phyloP scores from a whole-genome alignment of 306 rosid species.

The Hippophae tibetana region DNA sequence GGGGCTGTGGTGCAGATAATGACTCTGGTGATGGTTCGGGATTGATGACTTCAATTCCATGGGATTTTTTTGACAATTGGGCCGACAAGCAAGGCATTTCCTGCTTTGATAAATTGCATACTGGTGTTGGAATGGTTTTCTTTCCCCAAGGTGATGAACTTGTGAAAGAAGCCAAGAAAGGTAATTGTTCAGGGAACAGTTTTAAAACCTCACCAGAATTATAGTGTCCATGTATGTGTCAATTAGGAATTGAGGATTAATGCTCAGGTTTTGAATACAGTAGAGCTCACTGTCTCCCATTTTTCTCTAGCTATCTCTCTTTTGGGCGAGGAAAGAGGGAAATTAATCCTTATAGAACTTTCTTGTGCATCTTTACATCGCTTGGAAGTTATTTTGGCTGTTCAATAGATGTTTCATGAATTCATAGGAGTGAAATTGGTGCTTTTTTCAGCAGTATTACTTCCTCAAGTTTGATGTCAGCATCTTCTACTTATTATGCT shows the following conservation, averaged over 20 bases:
- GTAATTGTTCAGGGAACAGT: conserved; percentile 30
- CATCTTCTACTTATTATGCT: too few relatives aligned
- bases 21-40: conserved; percentile 99
- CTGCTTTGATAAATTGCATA: conserved; percentile 79
- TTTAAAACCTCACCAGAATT: not conserved
- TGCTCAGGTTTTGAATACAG: not conserved
- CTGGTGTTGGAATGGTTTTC: conserved; percentile 97
- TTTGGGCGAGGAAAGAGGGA: too few relatives aligned
- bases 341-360: too few relatives aligned
- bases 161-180: conserved; percentile 68
- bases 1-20: conserved; percentile 98
- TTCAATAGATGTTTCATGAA: too few relatives aligned
- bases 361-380: too few relatives aligned
- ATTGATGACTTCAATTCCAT: conserved; percentile 81
- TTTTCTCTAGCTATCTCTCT: too few relatives aligned
- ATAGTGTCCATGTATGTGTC: not conserved
- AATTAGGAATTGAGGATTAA: not conserved
- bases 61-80: conserved; percentile 89
- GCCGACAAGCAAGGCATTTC: conserved; percentile 72
- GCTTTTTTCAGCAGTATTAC: too few relatives aligned
- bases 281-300: not conserved
- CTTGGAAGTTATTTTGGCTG: too few relatives aligned
- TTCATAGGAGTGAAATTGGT: too few relatives aligned
- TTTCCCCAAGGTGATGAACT: conserved; percentile 61
- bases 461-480: too few relatives aligned